Evolutionary conservation across 2,329 filamentous ascomycete species (phyloP).

Genomic region (Ophiostoma novo-ulmi): DNA sequence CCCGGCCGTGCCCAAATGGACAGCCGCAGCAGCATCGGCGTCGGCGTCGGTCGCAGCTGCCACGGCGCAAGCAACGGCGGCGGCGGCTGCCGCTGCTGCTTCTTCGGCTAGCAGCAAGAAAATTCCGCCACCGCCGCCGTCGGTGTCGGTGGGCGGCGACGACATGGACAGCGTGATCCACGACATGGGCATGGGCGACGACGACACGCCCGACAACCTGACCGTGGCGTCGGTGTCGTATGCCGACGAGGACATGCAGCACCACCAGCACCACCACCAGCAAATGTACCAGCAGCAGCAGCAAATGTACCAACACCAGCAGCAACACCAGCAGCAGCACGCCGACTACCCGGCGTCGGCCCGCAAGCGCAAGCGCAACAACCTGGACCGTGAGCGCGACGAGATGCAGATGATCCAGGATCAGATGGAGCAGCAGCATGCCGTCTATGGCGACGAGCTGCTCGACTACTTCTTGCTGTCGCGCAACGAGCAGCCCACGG

Average conservation of each 20-base stretch:
- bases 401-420: conserved; percentile 51
- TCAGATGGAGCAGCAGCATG: conserved; percentile 74
- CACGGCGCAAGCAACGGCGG: conserved; percentile 18
- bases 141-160: conserved; percentile 39
- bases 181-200: conserved; percentile 57
- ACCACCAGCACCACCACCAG: not conserved
- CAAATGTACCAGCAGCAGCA: conserved; percentile 35
- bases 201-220: conserved; percentile 76
- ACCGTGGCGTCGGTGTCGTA: conserved; percentile 78
- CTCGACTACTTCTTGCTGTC: conserved; percentile 93
- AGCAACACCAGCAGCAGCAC: conserved; percentile 28
- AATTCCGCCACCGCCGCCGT: conserved; percentile 2
- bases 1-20: conserved; percentile 59
- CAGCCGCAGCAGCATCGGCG: conserved; percentile 27
- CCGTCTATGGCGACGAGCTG: conserved; percentile 85
- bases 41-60: not conserved
- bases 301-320: conserved; percentile 34
- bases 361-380: conserved; percentile 67
- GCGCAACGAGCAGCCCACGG: conserved; percentile 68
- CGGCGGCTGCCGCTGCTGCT: conserved; percentile 36
- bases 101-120: conserved; percentile 26
- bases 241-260: conserved; percentile 63
- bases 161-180: conserved; percentile 54
- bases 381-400: conserved; percentile 61
- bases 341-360: conserved; percentile 58